Conservation (phyloP, 2,329 filamentous ascomycete genomes). For the Aspergillus clavatus region DNA sequence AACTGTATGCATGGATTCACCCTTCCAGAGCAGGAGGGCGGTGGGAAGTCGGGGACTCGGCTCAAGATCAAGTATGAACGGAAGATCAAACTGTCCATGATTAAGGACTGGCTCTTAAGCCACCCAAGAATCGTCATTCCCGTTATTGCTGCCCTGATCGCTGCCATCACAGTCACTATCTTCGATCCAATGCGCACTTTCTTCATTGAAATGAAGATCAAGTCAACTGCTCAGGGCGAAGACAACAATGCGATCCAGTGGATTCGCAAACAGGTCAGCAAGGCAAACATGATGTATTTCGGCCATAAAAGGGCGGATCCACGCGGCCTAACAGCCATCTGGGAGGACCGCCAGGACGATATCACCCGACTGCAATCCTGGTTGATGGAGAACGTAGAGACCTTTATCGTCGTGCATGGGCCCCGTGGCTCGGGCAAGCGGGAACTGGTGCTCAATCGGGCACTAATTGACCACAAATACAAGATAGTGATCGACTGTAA, state of each 20-base stretch:
- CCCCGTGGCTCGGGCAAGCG: slow-evolving; percentile 87
- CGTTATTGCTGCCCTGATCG: slow-evolving; percentile 71
- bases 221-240: slow-evolving; percentile 66
- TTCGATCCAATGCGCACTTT: slow-evolving; percentile 94
- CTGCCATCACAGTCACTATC: slow-evolving; percentile 75
- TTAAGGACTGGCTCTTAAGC: slow-evolving; percentile 79
- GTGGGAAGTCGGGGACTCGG: slow-evolving; percentile 69
- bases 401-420: slow-evolving; percentile 89
- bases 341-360: slow-evolving; percentile 77
- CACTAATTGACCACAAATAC: slow-evolving; percentile 68
- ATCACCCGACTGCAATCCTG: slow-evolving; percentile 79
- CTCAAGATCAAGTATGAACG: slow-evolving; percentile 80
- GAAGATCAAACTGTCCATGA: slow-evolving; percentile 68
- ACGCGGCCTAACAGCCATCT: slow-evolving; percentile 71
- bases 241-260: slow-evolving; percentile 72
- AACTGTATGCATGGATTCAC: slow-evolving; percentile 87
- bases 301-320: slow-evolving; percentile 52
- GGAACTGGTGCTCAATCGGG: slow-evolving; percentile 81
- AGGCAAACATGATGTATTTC: slow-evolving; percentile 44
- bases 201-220: slow-evolving; percentile 84
- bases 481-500: slow-evolving; percentile 90
- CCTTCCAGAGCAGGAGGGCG: slow-evolving; percentile 63
- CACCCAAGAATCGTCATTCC: slow-evolving; percentile 89
- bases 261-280: slow-evolving; percentile 63
- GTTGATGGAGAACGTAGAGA: slow-evolving; percentile 83